Percentiles rank a stretch among this genome's conserved stretches.
Evolutionary conservation across 495 filamentous ascomycete species (phyloP).

Genomic region (Durotheca rogersii): DNA sequence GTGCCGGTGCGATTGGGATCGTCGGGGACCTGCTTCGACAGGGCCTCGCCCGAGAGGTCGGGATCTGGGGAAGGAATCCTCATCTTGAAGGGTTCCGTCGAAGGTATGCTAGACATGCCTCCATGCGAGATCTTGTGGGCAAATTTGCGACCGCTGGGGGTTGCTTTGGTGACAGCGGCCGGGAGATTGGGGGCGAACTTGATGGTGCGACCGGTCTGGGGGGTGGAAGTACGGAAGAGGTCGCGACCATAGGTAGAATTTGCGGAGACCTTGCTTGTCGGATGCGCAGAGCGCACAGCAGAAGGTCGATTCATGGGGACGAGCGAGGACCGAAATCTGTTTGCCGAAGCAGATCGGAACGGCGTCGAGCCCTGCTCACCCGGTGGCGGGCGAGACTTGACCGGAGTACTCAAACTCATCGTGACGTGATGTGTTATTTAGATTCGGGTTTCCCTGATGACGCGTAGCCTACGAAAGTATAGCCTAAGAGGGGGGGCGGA

Average conservation of each 20-base stretch:
- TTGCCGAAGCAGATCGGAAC: conserved; percentile 33
- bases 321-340: conserved; percentile 34
- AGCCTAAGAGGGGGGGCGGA: no score
- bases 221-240: conserved; percentile 44
- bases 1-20: conserved; percentile 42
- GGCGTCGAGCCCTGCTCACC: conserved; percentile 37
- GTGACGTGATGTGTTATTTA: no score
- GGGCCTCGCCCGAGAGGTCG: conserved; percentile 47
- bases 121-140: conserved; percentile 29
- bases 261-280: conserved; percentile 17
- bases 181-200: conserved; percentile 43
- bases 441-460: conserved; percentile 7
- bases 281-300: conserved; percentile 15
- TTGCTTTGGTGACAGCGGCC: conserved; percentile 18
- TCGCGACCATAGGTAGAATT: conserved; percentile 23
- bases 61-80: conserved; percentile 48
- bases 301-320: conserved; percentile 28
- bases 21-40: conserved; percentile 48
- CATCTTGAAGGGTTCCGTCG: conserved; percentile 49
- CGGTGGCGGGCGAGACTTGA: conserved; percentile 34
- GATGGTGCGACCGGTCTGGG: conserved; percentile 31
- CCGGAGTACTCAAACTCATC: conserved; percentile 33
- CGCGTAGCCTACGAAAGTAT: conserved; percentile 10
- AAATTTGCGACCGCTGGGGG: conserved; percentile 29
- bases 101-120: conserved; percentile 38